Evolutionary conservation across 768 basidiomycete genomes (phyloP).

Genomic region (Chlorophyllum brunneum): DNA sequence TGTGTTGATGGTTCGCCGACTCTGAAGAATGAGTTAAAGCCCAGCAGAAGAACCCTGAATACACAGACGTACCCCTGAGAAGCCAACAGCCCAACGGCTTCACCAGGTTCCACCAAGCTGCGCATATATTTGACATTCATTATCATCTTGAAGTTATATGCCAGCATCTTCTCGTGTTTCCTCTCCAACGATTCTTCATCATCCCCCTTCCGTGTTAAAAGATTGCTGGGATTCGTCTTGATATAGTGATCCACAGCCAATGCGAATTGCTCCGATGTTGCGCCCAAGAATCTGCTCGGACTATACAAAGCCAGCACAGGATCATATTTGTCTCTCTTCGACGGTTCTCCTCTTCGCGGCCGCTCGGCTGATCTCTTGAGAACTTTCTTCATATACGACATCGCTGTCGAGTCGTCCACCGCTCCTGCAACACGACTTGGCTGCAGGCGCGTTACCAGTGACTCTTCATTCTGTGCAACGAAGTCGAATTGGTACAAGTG

Average conservation of each 20-base stretch:
- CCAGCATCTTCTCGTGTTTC: conserved; percentile 41
- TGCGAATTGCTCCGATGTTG: conserved; percentile 91
- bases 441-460: conserved; percentile 69
- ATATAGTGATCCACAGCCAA: conserved; percentile 74
- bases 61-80: conserved; percentile 81
- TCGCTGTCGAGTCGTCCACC: conserved; percentile 66
- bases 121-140: conserved; percentile 94
- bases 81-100: conserved; percentile 95
- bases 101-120: conserved; percentile 93
- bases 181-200: conserved; percentile 32
- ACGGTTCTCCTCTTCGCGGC: conserved; percentile 33
- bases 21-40: conserved; percentile 39
- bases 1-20: conserved; percentile 99
- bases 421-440: conserved; percentile 54
- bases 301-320: conserved; percentile 74
- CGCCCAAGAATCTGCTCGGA: conserved; percentile 79
- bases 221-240: conserved; percentile 60
- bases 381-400: conserved; percentile 83
- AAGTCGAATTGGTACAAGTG: conserved; percentile 94
- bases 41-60: conserved; percentile 9
- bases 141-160: conserved; percentile 67
- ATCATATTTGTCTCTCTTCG: conserved; percentile 58
- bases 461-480: conserved; percentile 79
- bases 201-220: conserved; percentile 36
- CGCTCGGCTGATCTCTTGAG: conserved; percentile 64